A percentile compares a stretch with the other conserved stretches of the same genome.
These are phyloP conservation scores for Sugiyamaella pinicola DNA, from an alignment of 1,139 yeast species.

Conservation along the genomic window DNA sequence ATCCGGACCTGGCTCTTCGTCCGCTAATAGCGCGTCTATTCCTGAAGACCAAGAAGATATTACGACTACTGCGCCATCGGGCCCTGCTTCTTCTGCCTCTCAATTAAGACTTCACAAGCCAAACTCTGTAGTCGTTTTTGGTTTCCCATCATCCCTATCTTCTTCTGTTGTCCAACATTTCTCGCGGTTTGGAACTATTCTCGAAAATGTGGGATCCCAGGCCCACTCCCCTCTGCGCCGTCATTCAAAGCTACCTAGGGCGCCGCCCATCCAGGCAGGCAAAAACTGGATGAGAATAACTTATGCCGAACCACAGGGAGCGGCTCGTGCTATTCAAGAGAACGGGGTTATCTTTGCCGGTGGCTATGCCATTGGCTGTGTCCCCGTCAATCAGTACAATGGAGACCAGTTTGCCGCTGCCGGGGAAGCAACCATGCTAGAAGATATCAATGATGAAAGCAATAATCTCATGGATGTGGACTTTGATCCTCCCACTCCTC, in stretches of 20 bases:
- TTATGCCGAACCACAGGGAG: slow-evolving; percentile 72
- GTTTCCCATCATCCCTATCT: slow-evolving; percentile 79
- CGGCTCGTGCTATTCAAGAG: slow-evolving; percentile 80
- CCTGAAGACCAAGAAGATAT: slow-evolving; percentile 18
- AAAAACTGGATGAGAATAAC: slow-evolving; percentile 88
- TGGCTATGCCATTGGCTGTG: slow-evolving; percentile 66
- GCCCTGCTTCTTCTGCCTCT: slow-evolving; percentile 4
- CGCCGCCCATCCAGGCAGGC: slow-evolving; percentile 83
- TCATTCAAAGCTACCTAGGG: slow-evolving; percentile 25
- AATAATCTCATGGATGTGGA: slow-evolving; percentile 34
- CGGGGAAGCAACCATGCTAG: slow-evolving; percentile 41
- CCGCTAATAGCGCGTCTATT: slow-evolving; percentile 18
- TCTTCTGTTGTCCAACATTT: slow-evolving; percentile 71
- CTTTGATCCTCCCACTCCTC: slow-evolving; percentile 14
- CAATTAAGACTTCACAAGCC: slow-evolving; percentile 2
- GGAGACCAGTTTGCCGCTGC: slow-evolving; percentile 31
- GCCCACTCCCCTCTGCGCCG: slow-evolving; percentile 23
- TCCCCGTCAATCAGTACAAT: slow-evolving; percentile 54
- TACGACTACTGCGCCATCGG: background rate
- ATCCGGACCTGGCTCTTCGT: slow-evolving; percentile 9
- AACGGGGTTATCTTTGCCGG: slow-evolving; percentile 76
- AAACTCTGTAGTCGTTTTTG: slow-evolving; percentile 78
- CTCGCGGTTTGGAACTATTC: slow-evolving; percentile 73
- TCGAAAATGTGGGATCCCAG: slow-evolving; percentile 65
- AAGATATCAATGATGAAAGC: slow-evolving; percentile 39